Percentiles rank a stretch among this genome's conserved stretches.
Conservation (phyloP, 176 grass and related monocot genomes). For the Coix lacrymajobi region DNA sequence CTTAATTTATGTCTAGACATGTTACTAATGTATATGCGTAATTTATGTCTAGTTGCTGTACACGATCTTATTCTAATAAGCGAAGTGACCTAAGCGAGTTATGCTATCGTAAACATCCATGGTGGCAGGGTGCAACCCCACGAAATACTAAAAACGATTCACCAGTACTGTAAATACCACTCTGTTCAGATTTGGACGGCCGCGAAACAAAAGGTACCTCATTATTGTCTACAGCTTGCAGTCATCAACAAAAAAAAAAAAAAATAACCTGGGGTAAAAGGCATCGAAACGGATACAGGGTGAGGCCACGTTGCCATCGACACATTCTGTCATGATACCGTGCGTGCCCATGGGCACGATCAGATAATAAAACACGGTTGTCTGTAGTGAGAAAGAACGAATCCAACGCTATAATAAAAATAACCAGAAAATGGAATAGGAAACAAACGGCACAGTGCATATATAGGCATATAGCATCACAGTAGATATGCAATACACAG, state of each 20-base stretch:
- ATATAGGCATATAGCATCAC: neutral
- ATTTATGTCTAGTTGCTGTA: no score
- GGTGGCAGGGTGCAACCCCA: neutral
- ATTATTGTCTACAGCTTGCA: no score
- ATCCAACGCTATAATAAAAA: neutral
- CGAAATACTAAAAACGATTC: no score
- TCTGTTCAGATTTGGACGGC: neutral
- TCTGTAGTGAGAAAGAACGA: neutral
- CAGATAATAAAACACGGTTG: conserved; percentile 2
- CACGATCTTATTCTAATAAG: neutral
- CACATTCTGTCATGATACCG: neutral
- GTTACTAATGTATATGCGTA: no score
- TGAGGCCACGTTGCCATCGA: neutral
- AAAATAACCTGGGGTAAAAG: neutral
- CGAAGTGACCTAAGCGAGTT: neutral
- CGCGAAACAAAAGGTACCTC: no score
- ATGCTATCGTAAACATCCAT: neutral
- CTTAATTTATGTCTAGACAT: no score
- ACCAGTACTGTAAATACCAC: neutral
- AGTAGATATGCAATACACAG: neutral
- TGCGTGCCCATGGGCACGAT: conserved; percentile 2
- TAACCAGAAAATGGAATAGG: conserved; percentile 3
- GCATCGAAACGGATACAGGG: neutral
- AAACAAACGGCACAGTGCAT: neutral
- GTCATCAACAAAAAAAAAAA: neutral